Conservation (phyloP, 2,329 filamentous ascomycete species). For the Coniosporium tulheliwenetii region DNA sequence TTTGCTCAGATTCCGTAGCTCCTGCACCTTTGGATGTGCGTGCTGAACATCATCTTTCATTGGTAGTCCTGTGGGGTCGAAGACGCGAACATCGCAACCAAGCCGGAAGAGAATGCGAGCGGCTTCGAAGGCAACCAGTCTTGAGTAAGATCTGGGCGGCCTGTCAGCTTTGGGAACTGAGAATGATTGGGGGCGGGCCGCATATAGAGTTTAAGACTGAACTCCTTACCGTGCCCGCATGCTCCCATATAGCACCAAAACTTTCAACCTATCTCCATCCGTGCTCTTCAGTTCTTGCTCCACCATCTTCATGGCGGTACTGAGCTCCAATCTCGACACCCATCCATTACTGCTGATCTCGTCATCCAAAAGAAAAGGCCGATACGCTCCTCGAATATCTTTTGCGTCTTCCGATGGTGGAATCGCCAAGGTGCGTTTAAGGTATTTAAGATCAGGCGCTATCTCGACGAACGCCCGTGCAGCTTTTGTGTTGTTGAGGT, state of each 20-base stretch:
- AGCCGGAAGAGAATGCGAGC: constrained; percentile 45
- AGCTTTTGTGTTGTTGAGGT: constrained; percentile 10
- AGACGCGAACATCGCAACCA: constrained; percentile 51
- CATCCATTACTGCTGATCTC: constrained; percentile 31
- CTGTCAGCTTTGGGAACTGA: background rate
- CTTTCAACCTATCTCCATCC: constrained; percentile 28
- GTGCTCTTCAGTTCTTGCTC: constrained; percentile 26
- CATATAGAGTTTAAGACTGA: background rate
- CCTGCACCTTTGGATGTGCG: constrained; percentile 43
- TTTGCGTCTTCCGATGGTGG: constrained; percentile 29
- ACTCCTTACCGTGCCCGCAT: constrained; percentile 28
- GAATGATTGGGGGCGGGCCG: background rate
- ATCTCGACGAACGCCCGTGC: constrained; percentile 6
- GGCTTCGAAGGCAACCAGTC: constrained; percentile 43
- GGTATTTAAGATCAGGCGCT: constrained; percentile 5
- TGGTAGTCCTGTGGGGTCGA: constrained; percentile 40
- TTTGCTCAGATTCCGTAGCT: constrained; percentile 41
- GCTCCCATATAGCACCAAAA: constrained; percentile 47
- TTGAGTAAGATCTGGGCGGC: constrained; percentile 38
- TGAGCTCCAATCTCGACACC: constrained; percentile 40
- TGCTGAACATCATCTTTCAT: constrained; percentile 48
- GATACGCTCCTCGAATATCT: constrained; percentile 31
- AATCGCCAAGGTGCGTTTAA: constrained; percentile 25
- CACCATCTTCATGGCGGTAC: constrained; percentile 34
- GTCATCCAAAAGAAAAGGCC: constrained; percentile 38